phyloP scores from a whole-genome alignment of 1,139 yeast genomes.

The Nakaseomyces glabratus region DNA sequence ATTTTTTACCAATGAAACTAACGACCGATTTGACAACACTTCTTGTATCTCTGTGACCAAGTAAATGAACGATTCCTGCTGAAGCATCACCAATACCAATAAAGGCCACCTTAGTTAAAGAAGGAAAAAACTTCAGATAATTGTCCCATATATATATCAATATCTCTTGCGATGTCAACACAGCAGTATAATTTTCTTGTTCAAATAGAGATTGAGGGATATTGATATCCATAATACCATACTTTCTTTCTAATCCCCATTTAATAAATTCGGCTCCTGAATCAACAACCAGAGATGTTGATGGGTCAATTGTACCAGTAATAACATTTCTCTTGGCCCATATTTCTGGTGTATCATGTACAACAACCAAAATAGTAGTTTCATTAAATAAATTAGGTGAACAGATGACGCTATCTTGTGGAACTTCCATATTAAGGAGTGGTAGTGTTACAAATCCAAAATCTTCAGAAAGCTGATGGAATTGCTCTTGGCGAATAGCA shows the following conservation, averaged over 20 bases:
- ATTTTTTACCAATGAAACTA: conserved; percentile 57
- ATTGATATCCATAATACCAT: conserved; percentile 77
- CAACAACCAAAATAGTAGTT: conserved; percentile 54
- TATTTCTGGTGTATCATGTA: conserved; percentile 89
- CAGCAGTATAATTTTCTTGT: conserved; percentile 47
- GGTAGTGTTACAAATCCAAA: conserved; percentile 65
- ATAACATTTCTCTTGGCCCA: conserved; percentile 84
- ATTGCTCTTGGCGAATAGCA: conserved; percentile 66
- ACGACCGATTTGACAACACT: conserved; percentile 68
- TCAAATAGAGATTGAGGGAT: conserved; percentile 44
- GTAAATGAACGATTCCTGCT: conserved; percentile 75
- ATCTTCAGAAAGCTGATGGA: conserved; percentile 44
- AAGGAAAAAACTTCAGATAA: conserved; percentile 63
- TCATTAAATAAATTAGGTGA: conserved; percentile 63
- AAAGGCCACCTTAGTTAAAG: conserved; percentile 62
- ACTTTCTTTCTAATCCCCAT: conserved; percentile 50
- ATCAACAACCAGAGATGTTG: conserved; percentile 60
- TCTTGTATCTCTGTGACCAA: conserved; percentile 67
- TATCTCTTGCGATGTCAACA: conserved; percentile 66
- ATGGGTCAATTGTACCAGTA: conserved; percentile 67
- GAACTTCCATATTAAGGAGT: conserved; percentile 43
- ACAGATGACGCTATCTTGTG: conserved; percentile 66
- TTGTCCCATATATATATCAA: conserved; percentile 84
- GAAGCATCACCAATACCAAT: conserved; percentile 89
- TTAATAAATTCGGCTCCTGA: conserved; percentile 46